phyloP scores from a whole-genome alignment of 768 basidiomycete genomes.

The Auriscalpium vulgare region DNA sequence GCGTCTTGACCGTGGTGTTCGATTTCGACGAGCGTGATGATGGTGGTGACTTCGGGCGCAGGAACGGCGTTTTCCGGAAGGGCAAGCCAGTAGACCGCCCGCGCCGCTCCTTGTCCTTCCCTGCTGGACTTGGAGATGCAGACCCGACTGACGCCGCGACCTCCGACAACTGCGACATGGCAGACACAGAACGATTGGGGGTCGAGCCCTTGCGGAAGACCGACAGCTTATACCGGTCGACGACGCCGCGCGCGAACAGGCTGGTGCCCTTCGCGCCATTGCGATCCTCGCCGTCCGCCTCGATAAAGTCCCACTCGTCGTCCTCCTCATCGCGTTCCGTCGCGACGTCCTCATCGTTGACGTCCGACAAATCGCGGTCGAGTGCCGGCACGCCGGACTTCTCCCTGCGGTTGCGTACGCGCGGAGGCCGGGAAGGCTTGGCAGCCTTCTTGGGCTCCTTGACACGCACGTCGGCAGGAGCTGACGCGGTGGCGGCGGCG shows the following conservation, averaged over 20 bases:
- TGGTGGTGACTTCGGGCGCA: conserved; percentile 63
- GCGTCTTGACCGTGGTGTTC: conserved; percentile 24
- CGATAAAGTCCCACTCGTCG: conserved; percentile 90
- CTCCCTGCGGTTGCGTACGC: conserved; percentile 49
- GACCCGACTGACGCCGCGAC: conserved; percentile 27
- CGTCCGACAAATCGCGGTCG: conserved; percentile 62
- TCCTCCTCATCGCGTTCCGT: conserved; percentile 55
- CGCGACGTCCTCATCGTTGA: conserved; percentile 34
- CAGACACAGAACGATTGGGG: conserved; percentile 48
- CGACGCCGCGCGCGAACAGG: conserved; percentile 85
- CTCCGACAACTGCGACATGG: conserved; percentile 49
- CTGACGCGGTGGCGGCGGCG: background rate
- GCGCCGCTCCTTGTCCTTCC: conserved; percentile 43
- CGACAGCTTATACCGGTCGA: conserved; percentile 78
- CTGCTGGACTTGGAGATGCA: conserved; percentile 38
- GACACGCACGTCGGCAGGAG: conserved; percentile 2
- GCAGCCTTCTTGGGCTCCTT: conserved; percentile 10
- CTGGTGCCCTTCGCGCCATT: conserved; percentile 76
- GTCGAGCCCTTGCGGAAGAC: conserved; percentile 82
- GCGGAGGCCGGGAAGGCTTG: conserved; percentile 16
- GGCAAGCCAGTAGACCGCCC: conserved; percentile 62
- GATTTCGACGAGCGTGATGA: conserved; percentile 29
- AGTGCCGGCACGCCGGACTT: conserved; percentile 79
- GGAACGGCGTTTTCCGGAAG: conserved; percentile 70
- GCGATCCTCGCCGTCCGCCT: conserved; percentile 71